phyloP scores from a whole-genome alignment of 768 basidiomycete genomes.

The Leccinellum albellum region DNA sequence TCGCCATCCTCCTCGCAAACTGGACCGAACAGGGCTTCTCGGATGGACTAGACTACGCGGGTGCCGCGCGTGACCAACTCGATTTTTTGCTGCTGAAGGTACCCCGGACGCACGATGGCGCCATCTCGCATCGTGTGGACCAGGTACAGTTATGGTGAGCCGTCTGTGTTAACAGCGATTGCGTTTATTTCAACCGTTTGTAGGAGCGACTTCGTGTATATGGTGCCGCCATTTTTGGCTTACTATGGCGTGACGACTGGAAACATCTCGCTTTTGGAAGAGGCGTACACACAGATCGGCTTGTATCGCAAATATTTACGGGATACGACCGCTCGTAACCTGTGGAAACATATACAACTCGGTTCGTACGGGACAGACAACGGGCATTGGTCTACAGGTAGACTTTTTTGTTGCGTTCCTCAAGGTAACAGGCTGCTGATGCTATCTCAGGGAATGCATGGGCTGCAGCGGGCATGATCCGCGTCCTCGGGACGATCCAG shows the following conservation, averaged over 20 bases:
- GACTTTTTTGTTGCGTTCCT: background rate
- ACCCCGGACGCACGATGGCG: slow-evolving; percentile 68
- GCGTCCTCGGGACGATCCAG: slow-evolving; percentile 73
- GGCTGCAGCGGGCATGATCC: slow-evolving; percentile 85
- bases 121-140: slow-evolving; percentile 71
- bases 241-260: slow-evolving; percentile 68
- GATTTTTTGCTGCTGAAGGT: slow-evolving; percentile 54
- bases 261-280: slow-evolving; percentile 55
- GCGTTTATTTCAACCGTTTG: background rate
- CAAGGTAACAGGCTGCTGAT: background rate
- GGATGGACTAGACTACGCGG: slow-evolving; percentile 52
- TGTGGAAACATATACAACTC: slow-evolving; percentile 76
- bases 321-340: slow-evolving; percentile 44
- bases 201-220: slow-evolving; percentile 79
- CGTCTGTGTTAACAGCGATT: background rate
- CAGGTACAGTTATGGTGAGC: slow-evolving; percentile 70
- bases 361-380: slow-evolving; percentile 51
- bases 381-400: slow-evolving; percentile 81
- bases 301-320: slow-evolving; percentile 67
- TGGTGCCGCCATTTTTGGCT: slow-evolving; percentile 85
- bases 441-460: slow-evolving; percentile 70
- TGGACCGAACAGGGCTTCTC: slow-evolving; percentile 39
- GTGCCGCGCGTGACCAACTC: slow-evolving; percentile 64
- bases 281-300: slow-evolving; percentile 68
- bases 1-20: slow-evolving; percentile 62